A percentile compares a stretch with the other conserved stretches of the same genome.
phyloP scores from a whole-genome alignment of 441 rosid genomes.

The Gossypium gossypioides region DNA sequence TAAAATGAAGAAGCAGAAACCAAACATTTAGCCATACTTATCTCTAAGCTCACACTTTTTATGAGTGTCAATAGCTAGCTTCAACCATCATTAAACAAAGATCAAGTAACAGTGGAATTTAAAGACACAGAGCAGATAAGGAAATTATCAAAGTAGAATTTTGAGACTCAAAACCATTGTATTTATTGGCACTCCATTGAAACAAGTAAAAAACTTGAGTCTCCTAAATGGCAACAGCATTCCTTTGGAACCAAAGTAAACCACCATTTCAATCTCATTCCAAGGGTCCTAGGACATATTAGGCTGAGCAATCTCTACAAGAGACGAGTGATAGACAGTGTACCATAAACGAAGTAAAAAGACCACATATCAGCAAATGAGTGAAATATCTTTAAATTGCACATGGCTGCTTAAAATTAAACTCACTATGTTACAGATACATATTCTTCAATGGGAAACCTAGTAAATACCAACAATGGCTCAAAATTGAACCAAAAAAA shows the following conservation, averaged over 20 bases:
- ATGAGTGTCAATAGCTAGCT: background rate
- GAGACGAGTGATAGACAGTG: background rate
- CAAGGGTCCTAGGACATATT: background rate
- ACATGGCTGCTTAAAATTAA: constrained; percentile 1
- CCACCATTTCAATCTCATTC: background rate
- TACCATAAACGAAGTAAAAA: background rate
- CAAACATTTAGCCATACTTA: background rate
- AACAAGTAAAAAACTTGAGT: background rate
- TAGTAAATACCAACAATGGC: background rate
- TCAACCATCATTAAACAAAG: background rate
- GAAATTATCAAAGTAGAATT: background rate
- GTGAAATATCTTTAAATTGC: background rate
- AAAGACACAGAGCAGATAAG: background rate
- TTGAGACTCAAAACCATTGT: background rate
- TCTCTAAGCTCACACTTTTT: background rate
- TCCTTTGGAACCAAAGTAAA: background rate
- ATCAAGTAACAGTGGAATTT: too few species aligned
- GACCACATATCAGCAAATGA: background rate
- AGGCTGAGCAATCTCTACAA: background rate
- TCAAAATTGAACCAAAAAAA: background rate
- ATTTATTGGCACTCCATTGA: background rate
- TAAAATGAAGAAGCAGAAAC: background rate
- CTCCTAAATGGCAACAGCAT: background rate
- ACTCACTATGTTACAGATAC: background rate
- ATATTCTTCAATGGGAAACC: background rate